phyloP scores from a whole-genome alignment of 2,329 filamentous ascomycete genomes.

The Cladophialophora yegresii region DNA sequence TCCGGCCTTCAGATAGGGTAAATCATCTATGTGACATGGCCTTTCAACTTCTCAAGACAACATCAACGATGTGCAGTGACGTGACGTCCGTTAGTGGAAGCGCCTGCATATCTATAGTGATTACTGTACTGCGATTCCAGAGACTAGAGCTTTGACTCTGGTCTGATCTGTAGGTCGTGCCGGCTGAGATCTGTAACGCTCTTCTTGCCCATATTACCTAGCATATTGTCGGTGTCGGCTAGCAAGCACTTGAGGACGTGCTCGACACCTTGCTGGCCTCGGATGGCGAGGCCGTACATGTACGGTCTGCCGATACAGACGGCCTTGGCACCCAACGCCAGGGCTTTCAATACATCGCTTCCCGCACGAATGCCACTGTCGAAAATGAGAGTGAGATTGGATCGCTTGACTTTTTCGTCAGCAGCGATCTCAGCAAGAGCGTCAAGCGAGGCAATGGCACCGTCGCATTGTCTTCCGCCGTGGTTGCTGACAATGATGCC shows the following conservation, averaged over 20 bases:
- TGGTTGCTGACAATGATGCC: constrained; percentile 58
- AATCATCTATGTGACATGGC: background rate
- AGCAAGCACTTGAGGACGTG: constrained; percentile 55
- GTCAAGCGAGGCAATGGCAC: constrained; percentile 54
- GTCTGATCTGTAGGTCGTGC: constrained; percentile 32
- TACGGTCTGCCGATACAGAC: constrained; percentile 60
- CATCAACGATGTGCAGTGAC: background rate
- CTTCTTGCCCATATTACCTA: constrained; percentile 37
- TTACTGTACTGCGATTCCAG: constrained; percentile 1
- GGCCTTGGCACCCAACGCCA: constrained; percentile 59
- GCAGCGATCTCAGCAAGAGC: constrained; percentile 63
- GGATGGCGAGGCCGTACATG: constrained; percentile 60
- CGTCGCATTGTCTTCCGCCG: constrained; percentile 55
- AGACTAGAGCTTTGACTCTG: constrained; percentile 31
- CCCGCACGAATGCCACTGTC: constrained; percentile 56
- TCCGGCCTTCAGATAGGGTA: background rate
- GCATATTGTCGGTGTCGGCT: constrained; percentile 45
- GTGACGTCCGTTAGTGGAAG: no score
- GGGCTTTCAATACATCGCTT: constrained; percentile 54
- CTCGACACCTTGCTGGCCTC: constrained; percentile 56
- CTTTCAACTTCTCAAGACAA: background rate
- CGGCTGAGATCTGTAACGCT: constrained; percentile 33
- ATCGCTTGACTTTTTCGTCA: constrained; percentile 43
- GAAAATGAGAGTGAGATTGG: constrained; percentile 50
- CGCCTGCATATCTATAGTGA: no score